A percentile compares a stretch with the other conserved stretches of the same genome.
phyloP scores from a whole-genome alignment of 2,329 filamentous ascomycete genomes.

The Aspergillus thermomutatus region DNA sequence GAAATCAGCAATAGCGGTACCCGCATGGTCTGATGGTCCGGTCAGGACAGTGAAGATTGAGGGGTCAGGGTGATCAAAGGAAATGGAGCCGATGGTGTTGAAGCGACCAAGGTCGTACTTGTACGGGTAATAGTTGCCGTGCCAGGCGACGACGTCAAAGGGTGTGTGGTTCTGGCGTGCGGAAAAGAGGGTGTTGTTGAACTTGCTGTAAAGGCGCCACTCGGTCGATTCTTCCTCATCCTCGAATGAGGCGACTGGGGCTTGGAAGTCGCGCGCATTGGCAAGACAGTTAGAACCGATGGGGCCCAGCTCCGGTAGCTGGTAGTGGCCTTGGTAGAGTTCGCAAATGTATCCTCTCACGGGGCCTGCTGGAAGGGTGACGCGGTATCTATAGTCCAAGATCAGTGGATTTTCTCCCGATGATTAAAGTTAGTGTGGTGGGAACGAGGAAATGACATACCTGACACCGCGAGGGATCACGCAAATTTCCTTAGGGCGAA shows the following conservation, averaged over 20 bases:
- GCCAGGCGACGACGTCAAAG: constrained; percentile 78
- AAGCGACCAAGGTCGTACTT: constrained; percentile 79
- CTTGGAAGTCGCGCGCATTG: constrained; percentile 72
- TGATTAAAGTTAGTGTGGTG: neutral
- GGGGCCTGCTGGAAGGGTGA: constrained; percentile 60
- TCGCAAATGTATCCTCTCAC: constrained; percentile 73
- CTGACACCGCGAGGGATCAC: constrained; percentile 72
- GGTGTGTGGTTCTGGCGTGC: constrained; percentile 67
- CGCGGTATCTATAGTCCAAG: constrained; percentile 54
- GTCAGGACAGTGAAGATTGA: constrained; percentile 70
- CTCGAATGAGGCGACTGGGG: constrained; percentile 66
- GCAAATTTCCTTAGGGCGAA: constrained; percentile 74
- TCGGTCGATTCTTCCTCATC: constrained; percentile 52
- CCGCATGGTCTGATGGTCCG: constrained; percentile 53
- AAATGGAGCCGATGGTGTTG: constrained; percentile 69
- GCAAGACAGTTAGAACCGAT: constrained; percentile 73
- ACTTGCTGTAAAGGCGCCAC: constrained; percentile 61
- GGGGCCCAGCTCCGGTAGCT: constrained; percentile 68
- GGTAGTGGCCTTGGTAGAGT: constrained; percentile 69
- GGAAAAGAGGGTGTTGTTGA: constrained; percentile 64
- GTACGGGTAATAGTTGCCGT: constrained; percentile 75
- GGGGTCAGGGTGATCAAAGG: constrained; percentile 74
- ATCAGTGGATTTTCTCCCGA: neutral
- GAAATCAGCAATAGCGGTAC: constrained; percentile 64
- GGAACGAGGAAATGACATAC: constrained; percentile 14